These are phyloP conservation scores for Xanthoconium stramineum DNA, from an alignment of 768 basidiomycete genomes.

Conservation along the genomic window DNA sequence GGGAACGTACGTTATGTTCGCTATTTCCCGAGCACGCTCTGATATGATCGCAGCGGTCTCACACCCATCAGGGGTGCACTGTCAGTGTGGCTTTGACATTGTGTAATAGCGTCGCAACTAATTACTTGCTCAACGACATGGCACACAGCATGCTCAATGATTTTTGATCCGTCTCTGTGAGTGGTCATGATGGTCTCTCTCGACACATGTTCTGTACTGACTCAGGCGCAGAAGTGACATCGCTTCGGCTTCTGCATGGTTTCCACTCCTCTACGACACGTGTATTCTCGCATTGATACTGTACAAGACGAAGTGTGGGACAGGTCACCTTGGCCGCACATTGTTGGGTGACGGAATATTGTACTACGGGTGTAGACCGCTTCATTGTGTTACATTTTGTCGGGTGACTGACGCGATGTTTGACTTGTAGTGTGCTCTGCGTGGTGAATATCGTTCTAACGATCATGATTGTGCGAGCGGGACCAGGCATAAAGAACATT, in stretches of 20 bases:
- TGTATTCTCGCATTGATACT: conserved; percentile 34
- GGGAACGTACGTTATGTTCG: conserved; percentile 40
- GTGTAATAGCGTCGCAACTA: conserved; percentile 32
- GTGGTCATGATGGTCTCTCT: not conserved
- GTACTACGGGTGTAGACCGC: conserved; percentile 31
- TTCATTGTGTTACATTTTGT: not conserved
- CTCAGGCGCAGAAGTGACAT: conserved; percentile 12
- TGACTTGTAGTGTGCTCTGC: conserved; percentile 35
- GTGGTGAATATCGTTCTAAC: conserved; percentile 37
- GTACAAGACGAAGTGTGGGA: conserved; percentile 25
- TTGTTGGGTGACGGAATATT: conserved; percentile 33
- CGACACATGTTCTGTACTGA: not conserved
- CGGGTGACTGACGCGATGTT: not conserved
- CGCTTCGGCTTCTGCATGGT: conserved; percentile 39
- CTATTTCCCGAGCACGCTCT: not conserved
- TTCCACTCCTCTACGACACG: conserved; percentile 41
- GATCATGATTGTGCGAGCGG: conserved; percentile 36
- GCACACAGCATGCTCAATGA: conserved; percentile 39
- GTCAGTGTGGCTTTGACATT: conserved; percentile 7
- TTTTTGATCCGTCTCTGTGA: conserved; percentile 30
- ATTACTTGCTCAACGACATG: not conserved
- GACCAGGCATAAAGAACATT: conserved; percentile 33
- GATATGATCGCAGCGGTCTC: conserved; percentile 10
- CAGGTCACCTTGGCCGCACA: conserved; percentile 20
- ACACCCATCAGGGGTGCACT: not conserved